Percentiles rank a stretch among this genome's conserved stretches.
Conservation (phyloP, 108 stramenopile genomes). For the Pseudonitzschia multiseries region DNA sequence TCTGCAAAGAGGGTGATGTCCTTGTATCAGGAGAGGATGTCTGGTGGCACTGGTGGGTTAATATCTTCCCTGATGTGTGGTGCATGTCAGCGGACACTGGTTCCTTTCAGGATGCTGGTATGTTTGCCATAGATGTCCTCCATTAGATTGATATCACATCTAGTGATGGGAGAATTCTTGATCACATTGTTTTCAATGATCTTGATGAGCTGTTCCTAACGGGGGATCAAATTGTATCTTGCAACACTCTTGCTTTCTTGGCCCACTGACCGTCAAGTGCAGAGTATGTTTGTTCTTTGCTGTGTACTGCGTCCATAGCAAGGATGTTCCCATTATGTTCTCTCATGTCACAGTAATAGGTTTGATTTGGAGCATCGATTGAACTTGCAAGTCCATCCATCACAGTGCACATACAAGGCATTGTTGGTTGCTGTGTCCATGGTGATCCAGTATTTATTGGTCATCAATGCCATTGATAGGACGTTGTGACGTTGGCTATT, state of each 20-base stretch:
- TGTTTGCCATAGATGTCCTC: background rate
- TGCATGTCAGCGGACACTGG: background rate
- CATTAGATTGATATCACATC: background rate
- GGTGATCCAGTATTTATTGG: background rate
- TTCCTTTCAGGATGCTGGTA: background rate
- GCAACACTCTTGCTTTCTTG: background rate
- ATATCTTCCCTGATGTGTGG: background rate
- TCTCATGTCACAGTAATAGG: background rate
- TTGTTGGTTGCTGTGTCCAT: background rate
- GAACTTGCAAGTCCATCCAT: background rate
- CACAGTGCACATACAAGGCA: background rate
- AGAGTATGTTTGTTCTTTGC: background rate
- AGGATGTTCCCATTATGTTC: background rate
- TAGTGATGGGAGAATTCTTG: background rate
- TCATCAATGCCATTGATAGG: background rate
- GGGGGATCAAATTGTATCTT: background rate
- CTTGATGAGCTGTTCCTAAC: background rate
- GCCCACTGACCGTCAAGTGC: background rate
- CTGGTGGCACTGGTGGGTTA: background rate
- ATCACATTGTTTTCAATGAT: background rate
- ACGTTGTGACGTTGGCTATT: background rate
- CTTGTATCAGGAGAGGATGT: background rate
- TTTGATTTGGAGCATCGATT: background rate
- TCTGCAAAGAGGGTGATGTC: background rate
- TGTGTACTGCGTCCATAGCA: background rate